Evolutionary conservation across 1,284 basidiomycete genomes (phyloP).

Genomic region (Ceratobasidium sp.): DNA sequence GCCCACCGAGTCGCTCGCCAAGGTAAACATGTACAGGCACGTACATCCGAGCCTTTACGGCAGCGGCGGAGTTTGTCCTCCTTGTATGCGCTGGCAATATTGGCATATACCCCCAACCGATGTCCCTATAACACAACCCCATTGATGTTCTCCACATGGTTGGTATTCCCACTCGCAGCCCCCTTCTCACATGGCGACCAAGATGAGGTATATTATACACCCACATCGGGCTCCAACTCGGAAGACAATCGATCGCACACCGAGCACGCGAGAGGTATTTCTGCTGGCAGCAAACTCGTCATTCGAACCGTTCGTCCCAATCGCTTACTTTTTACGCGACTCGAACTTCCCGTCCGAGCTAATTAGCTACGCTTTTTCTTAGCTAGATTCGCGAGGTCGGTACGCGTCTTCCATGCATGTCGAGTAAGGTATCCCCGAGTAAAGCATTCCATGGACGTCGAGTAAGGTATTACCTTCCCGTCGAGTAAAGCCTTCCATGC

Average conservation of each 20-base stretch:
- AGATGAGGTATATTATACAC: not conserved
- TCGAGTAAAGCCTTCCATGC: not conserved
- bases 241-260: no score
- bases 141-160: conserved; percentile 27
- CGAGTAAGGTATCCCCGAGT: no score
- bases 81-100: conserved; percentile 19
- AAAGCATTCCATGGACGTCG: no score
- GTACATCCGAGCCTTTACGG: conserved; percentile 6
- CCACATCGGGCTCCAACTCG: not conserved
- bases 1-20: not conserved
- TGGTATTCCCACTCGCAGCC: not conserved
- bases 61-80: conserved; percentile 41
- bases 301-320: not conserved
- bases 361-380: not conserved
- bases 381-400: no score
- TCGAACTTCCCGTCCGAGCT: not conserved
- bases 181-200: not conserved
- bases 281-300: no score
- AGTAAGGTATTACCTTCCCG: no score
- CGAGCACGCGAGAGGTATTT: no score
- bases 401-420: no score
- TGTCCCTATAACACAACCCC: no score
- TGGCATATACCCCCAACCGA: no score
- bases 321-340: not conserved
- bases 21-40: no score